These are phyloP conservation scores for Sonneratia caseolaris DNA, from an alignment of 345 rosid species.

Conservation along the genomic window DNA sequence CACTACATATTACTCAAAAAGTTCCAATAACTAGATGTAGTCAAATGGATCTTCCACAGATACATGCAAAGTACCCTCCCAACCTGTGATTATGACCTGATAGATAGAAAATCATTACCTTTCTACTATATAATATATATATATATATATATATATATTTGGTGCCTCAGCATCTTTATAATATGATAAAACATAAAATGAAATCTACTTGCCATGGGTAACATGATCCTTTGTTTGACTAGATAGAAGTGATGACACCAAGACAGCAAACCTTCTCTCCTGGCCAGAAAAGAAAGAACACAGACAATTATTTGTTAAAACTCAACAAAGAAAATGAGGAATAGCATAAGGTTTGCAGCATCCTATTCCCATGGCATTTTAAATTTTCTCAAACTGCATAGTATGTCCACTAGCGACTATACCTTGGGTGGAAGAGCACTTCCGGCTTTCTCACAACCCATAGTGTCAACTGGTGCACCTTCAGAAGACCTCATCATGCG, in stretches of 20 bases:
- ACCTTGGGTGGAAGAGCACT: slow-evolving; percentile 59
- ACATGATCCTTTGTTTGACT: slow-evolving; percentile 79
- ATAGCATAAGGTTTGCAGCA: neutral
- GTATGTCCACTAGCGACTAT: slow-evolving; percentile 3
- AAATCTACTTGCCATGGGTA: slow-evolving; percentile 39
- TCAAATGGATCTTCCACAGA: neutral
- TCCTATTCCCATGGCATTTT: neutral
- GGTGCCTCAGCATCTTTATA: neutral
- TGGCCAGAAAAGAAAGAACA: slow-evolving; percentile 12
- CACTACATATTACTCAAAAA: neutral
- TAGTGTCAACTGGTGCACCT: slow-evolving; percentile 67
- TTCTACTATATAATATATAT: neutral
- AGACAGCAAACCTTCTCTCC: slow-evolving; percentile 71
- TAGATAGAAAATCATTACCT: neutral
- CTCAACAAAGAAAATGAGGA: neutral
- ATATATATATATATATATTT: neutral
- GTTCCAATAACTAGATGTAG: neutral
- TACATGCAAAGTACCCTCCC: neutral
- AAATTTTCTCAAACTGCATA: neutral
- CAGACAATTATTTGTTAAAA: neutral
- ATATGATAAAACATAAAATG: neutral
- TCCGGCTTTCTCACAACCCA: slow-evolving; percentile 80
- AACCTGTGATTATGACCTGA: neutral
- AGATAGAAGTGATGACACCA: slow-evolving; percentile 53
- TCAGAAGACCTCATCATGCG: slow-evolving; percentile 54